Conservation (phyloP, 768 basidiomycete species). For the Asterophora lycoperdoides region DNA sequence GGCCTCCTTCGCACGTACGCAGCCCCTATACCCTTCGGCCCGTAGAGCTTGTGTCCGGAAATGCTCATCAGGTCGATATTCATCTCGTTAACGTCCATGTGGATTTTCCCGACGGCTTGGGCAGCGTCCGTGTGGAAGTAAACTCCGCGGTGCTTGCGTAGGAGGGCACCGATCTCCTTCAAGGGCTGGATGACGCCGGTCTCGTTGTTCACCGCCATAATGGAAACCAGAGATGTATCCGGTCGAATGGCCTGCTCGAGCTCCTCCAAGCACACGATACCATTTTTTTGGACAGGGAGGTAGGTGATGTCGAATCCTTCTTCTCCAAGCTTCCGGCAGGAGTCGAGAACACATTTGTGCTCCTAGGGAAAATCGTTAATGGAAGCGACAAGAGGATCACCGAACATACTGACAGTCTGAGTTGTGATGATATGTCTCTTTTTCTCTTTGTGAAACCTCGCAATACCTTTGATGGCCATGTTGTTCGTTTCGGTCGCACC, state of each 20-base stretch:
- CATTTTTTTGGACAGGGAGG: slow-evolving; percentile 87
- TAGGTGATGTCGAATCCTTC: slow-evolving; percentile 98
- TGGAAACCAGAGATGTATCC: slow-evolving; percentile 89
- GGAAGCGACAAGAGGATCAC: not conserved
- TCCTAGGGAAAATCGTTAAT: slow-evolving; percentile 47
- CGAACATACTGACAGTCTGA: slow-evolving; percentile 65
- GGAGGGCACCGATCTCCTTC: slow-evolving; percentile 86
- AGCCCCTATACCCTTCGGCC: slow-evolving; percentile 94
- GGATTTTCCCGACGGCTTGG: slow-evolving; percentile 90
- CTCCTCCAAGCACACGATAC: slow-evolving; percentile 71
- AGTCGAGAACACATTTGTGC: slow-evolving; percentile 99
- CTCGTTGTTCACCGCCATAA: slow-evolving; percentile 99
- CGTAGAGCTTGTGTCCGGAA: slow-evolving; percentile 96
- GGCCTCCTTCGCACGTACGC: slow-evolving; percentile 92
- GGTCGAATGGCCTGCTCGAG: slow-evolving; percentile 88
- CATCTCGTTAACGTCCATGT: slow-evolving; percentile 90
- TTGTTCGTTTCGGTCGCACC: slow-evolving; percentile 99
- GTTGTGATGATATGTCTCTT: slow-evolving; percentile 92
- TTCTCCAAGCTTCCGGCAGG: slow-evolving; percentile 90
- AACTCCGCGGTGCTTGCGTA: slow-evolving; percentile 83
- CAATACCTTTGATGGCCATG: slow-evolving; percentile 95
- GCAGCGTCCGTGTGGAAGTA: slow-evolving; percentile 98
- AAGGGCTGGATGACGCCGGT: slow-evolving; percentile 98
- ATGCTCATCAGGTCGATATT: slow-evolving; percentile 96
- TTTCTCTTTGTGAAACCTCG: slow-evolving; percentile 91